Base-by-base conservation (phyloP, 140 eudicot genomes). In the Ambrosia hybrid region DNA sequence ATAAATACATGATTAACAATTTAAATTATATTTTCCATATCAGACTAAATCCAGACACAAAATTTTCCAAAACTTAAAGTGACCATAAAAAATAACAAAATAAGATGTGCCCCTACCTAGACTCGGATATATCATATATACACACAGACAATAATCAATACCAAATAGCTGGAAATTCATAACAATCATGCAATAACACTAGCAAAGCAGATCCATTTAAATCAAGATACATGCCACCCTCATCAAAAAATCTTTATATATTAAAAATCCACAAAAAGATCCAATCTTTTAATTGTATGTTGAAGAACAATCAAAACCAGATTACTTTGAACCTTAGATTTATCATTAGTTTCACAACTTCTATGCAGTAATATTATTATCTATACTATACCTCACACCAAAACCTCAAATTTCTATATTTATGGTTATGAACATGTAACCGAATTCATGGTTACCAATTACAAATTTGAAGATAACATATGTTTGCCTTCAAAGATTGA, bases 121-220 rank as follows among this genome's bases (percentile, higher is more conserved):
- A 49, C 33, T 63, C 13, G 3, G 68, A 13, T 37, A 37, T 5
- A 21, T 21, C 26, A 62, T 37, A 37, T 4, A 37, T 37, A 37
- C 26, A 21, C 26, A 3, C 3, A 37, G 3, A 21, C 5, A 37
- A 15, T 13, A 26, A 30, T 57, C 63, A 57, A 17, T 8, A 21
- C 33, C 15, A 59, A 3, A 26, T 34, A 61, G 48, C 21, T 61
- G 21, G 10, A 16, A 36, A 61, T 37, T 11, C 51, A 56, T 57
- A 56, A 68, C 62, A 76, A 68, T 68, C 75, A 76, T 76, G 75
- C 80, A 76, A 36, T 6, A 30, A 57, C 6, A 57, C 14, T 2
- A 66, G 34, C 51, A 21, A 59, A 21, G 26, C 26, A 21, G 26
- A 21, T 21, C 26, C 26, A 21, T 21, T 21, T 21, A 21, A 21